Evolutionary conservation across 768 basidiomycete genomes (phyloP).

Genomic region (Coprinellus micaceus): DNA sequence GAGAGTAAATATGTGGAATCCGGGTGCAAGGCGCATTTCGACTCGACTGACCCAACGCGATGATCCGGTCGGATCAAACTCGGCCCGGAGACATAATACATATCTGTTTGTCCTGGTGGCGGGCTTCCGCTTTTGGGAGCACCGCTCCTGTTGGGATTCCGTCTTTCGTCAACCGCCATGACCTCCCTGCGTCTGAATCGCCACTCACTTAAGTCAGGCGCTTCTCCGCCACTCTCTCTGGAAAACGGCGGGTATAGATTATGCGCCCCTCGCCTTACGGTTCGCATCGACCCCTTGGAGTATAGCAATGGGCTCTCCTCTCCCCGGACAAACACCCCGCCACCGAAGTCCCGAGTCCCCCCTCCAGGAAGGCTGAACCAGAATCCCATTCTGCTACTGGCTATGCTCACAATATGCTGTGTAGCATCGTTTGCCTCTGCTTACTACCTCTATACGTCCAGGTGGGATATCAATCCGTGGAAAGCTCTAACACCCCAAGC

Average conservation of each 20-base stretch:
- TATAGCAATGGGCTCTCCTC: neutral
- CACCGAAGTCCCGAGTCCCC: constrained; percentile 2
- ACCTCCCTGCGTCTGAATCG: neutral
- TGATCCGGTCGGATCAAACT: too few species aligned
- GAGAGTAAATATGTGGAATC: too few species aligned
- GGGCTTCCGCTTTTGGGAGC: too few species aligned
- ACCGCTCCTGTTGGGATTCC: too few species aligned
- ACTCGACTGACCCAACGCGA: too few species aligned
- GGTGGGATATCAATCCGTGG: constrained; percentile 40
- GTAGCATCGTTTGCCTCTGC: constrained; percentile 55
- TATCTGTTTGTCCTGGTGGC: too few species aligned
- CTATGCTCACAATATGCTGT: constrained; percentile 44
- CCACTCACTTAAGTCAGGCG: constrained; percentile 15
- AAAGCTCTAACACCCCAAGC: constrained; percentile 21
- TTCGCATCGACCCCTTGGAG: constrained; percentile 10
- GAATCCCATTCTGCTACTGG: constrained; percentile 38
- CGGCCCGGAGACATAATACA: too few species aligned
- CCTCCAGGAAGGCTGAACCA: constrained; percentile 13
- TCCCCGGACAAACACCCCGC: constrained; percentile 9
- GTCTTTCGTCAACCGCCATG: neutral
- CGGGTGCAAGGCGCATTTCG: too few species aligned
- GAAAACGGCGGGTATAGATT: constrained; percentile 68
- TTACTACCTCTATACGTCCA: constrained; percentile 62
- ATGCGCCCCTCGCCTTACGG: constrained; percentile 35
- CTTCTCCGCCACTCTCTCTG: constrained; percentile 61